These are phyloP conservation scores for Pseudogymnoascus sp. DNA, from an alignment of 2,329 filamentous ascomycete species.

Conservation along the genomic window DNA sequence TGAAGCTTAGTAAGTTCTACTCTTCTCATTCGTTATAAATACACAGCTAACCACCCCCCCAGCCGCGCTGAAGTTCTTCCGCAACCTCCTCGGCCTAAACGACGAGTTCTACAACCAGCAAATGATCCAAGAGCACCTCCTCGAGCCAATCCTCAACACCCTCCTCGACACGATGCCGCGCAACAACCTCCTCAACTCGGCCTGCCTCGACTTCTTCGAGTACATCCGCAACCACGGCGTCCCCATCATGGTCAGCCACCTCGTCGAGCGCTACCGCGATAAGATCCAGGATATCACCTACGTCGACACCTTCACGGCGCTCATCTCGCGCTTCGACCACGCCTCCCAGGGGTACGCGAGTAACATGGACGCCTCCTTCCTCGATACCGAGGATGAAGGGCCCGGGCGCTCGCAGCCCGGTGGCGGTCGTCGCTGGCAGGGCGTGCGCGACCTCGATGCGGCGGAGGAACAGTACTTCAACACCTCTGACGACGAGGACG, in stretches of 20 bases:
- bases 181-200: slow-evolving; percentile 90
- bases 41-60: slow-evolving; percentile 17
- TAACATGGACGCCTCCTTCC: slow-evolving; percentile 59
- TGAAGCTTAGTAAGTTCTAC: slow-evolving; percentile 68
- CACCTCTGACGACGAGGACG: slow-evolving; percentile 78
- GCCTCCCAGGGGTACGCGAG: slow-evolving; percentile 61
- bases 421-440: slow-evolving; percentile 57
- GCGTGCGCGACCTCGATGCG: slow-evolving; percentile 75
- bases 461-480: slow-evolving; percentile 95
- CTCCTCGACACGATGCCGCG: slow-evolving; percentile 79
- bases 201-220: slow-evolving; percentile 89
- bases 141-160: slow-evolving; percentile 79
- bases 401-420: slow-evolving; percentile 41
- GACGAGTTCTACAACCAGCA: slow-evolving; percentile 89
- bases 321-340: slow-evolving; percentile 74
- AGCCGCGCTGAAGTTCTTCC: slow-evolving; percentile 92
- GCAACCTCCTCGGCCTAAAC: slow-evolving; percentile 74
- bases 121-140: slow-evolving; percentile 71
- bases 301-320: slow-evolving; percentile 73
- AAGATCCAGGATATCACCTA: slow-evolving; percentile 71
- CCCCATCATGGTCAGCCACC: slow-evolving; percentile 73
- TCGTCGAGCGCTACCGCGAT: slow-evolving; percentile 79
- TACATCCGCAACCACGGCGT: slow-evolving; percentile 77
- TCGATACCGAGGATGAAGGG: slow-evolving; percentile 61
- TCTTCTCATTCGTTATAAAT: slow-evolving; percentile 20